Base-by-base conservation (phyloP, 805 yeast genomes). In the Yamadazyma takamatsuzukensis region DNA sequence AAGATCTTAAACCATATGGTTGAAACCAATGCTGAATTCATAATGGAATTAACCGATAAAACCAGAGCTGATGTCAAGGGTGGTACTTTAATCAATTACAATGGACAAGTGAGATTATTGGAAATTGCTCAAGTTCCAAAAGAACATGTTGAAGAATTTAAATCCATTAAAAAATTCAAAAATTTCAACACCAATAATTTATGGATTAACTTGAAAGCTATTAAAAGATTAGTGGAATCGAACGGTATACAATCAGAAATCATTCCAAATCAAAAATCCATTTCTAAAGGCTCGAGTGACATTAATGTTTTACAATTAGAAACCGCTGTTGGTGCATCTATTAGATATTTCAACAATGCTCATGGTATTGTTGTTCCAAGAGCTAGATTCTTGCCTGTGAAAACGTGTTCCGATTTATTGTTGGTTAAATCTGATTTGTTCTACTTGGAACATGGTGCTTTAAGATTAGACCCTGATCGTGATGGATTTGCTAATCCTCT, bases 51-150 rank as follows among this genome's bases (percentile, higher is more conserved):
- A 61, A 93, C 98, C 34, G 96, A 90, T 68, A 93, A 93, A 72
- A 93, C 98, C 32, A 82, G 97, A 64, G 98, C 98, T 21, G 98
- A 93, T 62, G 98, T 93, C 55, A 93, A 93, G 69, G 98, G 98
- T 72, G 98, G 97, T 72, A 93, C 97, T 47, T 77, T 93, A 62
- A 89, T 93, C 61, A 87, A 87, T 65, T 93, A 93, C 64, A 90
- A 87, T 48, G 97, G 97, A 43, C 80, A 83, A 56, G 95, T 93
- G 39, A 80, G 96, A 64, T 76, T 93, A 56, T 76, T 93, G 52
- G 97, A 93, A 67, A 90, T 93, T 50, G 96, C 96, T 25, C 98
- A 90, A 72, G 98, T 90, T 43, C 97, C 97, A 60, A 89, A 89
- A 64, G 97, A 88, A 61, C 97, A 90, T 59, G 90, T 87, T 41